phyloP scores from a whole-genome alignment of 1,284 basidiomycete genomes.

The Cryptococcus deneoformans region DNA sequence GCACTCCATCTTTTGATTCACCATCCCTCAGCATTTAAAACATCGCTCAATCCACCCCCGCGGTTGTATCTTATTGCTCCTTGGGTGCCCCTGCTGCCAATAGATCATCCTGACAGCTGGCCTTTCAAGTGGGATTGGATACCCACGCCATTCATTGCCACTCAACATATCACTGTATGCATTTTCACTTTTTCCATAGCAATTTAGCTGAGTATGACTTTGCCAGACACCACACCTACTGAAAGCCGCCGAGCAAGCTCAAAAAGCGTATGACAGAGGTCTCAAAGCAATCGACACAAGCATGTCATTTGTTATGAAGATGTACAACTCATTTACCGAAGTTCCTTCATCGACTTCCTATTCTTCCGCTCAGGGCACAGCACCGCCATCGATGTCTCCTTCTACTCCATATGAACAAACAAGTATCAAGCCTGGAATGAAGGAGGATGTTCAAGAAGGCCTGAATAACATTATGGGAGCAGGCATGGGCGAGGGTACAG shows the following conservation, averaged over 20 bases:
- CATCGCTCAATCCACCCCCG: conserved; percentile 29
- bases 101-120: conserved; percentile 35
- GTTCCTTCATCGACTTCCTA: not conserved
- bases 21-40: conserved; percentile 25
- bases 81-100: conserved; percentile 40
- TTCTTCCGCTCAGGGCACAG: not conserved
- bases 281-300: conserved; percentile 13
- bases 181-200: not conserved
- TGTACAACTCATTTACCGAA: conserved; percentile 14
- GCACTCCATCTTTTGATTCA: conserved; percentile 36
- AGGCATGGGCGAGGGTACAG: conserved; percentile 10
- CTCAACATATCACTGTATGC: conserved; percentile 37
- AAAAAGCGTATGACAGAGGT: conserved; percentile 16
- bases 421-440: not conserved
- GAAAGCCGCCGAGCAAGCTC: conserved; percentile 16
- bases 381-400: not conserved
- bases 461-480: conserved; percentile 8
- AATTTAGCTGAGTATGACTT: not conserved
- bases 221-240: conserved; percentile 19
- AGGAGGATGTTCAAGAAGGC: conserved; percentile 1
- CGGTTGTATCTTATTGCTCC: conserved; percentile 39
- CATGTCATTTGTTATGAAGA: conserved; percentile 11
- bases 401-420: not conserved
- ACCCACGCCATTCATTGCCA: conserved; percentile 37
- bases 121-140: conserved; percentile 41